Evolutionary conservation across 148 eudicot species (phyloP).

Genomic region (Agrostemma githago): DNA sequence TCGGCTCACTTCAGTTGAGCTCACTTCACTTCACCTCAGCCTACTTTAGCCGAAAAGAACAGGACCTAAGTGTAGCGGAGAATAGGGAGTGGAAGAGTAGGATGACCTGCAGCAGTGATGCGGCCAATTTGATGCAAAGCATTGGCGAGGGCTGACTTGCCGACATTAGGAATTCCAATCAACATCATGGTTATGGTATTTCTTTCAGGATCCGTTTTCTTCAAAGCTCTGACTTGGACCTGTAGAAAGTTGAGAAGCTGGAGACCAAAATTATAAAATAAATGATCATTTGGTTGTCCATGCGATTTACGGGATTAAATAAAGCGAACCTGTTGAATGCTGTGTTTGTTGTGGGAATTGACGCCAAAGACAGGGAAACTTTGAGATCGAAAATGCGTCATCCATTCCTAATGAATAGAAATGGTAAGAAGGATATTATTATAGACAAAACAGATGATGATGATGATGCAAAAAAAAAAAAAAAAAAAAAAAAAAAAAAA

Average conservation of each 20-base stretch:
- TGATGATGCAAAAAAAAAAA: neutral
- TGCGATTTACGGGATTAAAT: neutral
- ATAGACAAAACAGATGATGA: too few species aligned
- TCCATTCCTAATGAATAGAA: constrained; percentile 46
- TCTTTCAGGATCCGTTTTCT: constrained; percentile 9
- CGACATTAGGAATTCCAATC: constrained; percentile 14
- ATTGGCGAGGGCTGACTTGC: constrained; percentile 16
- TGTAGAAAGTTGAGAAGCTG: constrained; percentile 16
- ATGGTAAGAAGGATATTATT: neutral
- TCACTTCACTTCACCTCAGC: too few species aligned
- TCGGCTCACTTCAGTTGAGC: too few species aligned
- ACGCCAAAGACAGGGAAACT: constrained; percentile 35
- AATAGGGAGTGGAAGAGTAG: neutral
- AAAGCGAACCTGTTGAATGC: constrained; percentile 54
- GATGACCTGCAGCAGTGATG: constrained; percentile 14
- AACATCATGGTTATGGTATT: constrained; percentile 18
- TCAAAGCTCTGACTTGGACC: constrained; percentile 7
- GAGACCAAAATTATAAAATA: neutral
- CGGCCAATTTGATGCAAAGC: constrained; percentile 17
- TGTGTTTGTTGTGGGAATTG: constrained; percentile 74
- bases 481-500: neutral
- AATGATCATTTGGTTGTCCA: neutral
- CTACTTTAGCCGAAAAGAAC: too few species aligned
- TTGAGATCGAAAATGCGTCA: constrained; percentile 33
- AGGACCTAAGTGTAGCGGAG: too few species aligned